Evolutionary conservation across 768 basidiomycete genomes (phyloP).

Genomic region (Mycena crocata): DNA sequence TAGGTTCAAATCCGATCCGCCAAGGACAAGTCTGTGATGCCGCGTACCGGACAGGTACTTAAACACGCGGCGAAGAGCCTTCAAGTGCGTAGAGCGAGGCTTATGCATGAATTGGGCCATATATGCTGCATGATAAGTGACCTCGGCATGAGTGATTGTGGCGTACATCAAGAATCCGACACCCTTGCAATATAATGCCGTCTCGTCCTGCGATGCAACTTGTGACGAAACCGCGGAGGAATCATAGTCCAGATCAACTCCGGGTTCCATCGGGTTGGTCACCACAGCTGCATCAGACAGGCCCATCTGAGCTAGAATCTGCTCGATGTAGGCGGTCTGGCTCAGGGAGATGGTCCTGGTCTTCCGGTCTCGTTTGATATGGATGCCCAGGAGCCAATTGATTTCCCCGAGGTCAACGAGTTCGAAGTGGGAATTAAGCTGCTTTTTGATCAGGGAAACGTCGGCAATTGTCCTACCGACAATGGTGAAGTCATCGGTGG

Average conservation of each 20-base stretch:
- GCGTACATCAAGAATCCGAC: neutral
- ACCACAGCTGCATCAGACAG: neutral
- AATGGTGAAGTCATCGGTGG: conserved; percentile 40
- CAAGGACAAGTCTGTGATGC: neutral
- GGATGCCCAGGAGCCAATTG: conserved; percentile 41
- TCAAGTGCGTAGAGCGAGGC: neutral
- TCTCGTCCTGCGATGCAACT: too few relatives aligned
- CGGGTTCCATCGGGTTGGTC: neutral
- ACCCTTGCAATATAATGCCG: too few relatives aligned
- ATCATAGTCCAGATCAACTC: neutral
- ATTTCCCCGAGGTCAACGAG: conserved; percentile 41
- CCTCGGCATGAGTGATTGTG: neutral
- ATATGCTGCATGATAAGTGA: neutral
- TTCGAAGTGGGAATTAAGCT: conserved; percentile 24
- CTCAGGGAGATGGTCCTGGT: neutral
- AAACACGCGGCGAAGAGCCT: neutral
- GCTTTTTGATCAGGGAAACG: conserved; percentile 24
- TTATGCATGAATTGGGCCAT: neutral
- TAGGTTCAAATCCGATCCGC: neutral
- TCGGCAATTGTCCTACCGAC: conserved; percentile 32
- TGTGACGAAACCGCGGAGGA: too few relatives aligned
- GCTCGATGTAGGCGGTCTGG: conserved; percentile 1
- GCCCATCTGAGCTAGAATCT: conserved; percentile 3
- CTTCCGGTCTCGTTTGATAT: conserved; percentile 31
- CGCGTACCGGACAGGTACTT: neutral